These are phyloP conservation scores for Candida golubevii DNA, from an alignment of 805 yeast genomes.

Conservation along the genomic window DNA sequence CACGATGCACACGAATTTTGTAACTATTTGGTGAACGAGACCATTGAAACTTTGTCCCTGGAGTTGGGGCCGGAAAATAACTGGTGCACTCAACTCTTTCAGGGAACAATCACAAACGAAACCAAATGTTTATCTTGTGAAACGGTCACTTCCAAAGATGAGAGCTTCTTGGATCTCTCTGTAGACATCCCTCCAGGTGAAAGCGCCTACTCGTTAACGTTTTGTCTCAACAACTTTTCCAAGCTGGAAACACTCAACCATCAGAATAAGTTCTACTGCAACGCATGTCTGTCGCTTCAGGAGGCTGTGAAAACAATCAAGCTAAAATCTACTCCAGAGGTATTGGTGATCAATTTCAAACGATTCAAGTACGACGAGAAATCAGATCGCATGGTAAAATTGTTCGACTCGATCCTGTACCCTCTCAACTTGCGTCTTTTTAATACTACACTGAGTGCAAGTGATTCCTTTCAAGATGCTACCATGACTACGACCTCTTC, in stretches of 20 bases:
- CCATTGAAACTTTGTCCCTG: conserved; percentile 53
- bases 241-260: conserved; percentile 82
- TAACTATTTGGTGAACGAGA: conserved; percentile 73
- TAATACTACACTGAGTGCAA: conserved; percentile 45
- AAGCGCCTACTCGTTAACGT: conserved; percentile 58
- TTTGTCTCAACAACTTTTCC: conserved; percentile 76
- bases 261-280: conserved; percentile 90
- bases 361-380: conserved; percentile 89
- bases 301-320: conserved; percentile 91
- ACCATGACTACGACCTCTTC: conserved; percentile 3
- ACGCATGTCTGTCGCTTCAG: conserved; percentile 82
- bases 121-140: conserved; percentile 91
- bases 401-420: conserved; percentile 80
- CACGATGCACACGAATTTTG: conserved; percentile 98
- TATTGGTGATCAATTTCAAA: conserved; percentile 80
- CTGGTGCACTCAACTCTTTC: conserved; percentile 69
- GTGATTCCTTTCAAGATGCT: conserved; percentile 1
- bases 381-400: conserved; percentile 73
- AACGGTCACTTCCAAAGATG: conserved; percentile 73
- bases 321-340: conserved; percentile 69
- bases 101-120: conserved; percentile 80
- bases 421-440: conserved; percentile 69
- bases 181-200: conserved; percentile 72
- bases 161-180: conserved; percentile 80
- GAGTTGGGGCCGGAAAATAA: conserved; percentile 30